Conservation (phyloP, 2,329 filamentous ascomycete species). For the Cladosporium oxysporum region DNA sequence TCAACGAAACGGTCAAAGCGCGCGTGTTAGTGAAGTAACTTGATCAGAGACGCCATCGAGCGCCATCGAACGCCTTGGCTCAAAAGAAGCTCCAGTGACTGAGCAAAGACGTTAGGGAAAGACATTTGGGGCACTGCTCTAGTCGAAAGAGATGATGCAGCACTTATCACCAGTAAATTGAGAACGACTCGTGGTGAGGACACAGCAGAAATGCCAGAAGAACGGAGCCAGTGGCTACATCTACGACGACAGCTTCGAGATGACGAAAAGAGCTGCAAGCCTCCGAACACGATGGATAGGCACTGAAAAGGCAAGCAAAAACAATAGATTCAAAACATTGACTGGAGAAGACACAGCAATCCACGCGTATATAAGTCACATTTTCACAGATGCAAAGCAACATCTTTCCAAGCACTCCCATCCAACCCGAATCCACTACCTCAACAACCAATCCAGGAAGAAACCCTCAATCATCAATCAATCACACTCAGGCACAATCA, state of each 20-base stretch:
- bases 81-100: neutral
- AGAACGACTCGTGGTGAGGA: neutral
- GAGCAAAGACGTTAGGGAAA: neutral
- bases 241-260: neutral
- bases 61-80: neutral
- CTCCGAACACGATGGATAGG: no score
- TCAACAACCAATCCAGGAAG: neutral
- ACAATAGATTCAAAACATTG: neutral
- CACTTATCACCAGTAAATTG: neutral
- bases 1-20: neutral
- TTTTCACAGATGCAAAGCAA: neutral
- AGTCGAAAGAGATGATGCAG: neutral
- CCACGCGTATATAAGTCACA: neutral
- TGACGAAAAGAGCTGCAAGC: neutral
- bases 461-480: neutral
- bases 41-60: neutral
- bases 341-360: neutral
- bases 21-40: neutral
- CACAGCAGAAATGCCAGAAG: neutral
- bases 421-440: neutral
- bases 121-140: neutral
- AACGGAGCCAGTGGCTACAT: accelerated
- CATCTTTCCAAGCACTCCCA: neutral
- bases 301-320: no score
- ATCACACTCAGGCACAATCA: neutral